Evolutionary conservation across 1,284 basidiomycete genomes (phyloP).

Genomic region (Ustilago loliicola): DNA sequence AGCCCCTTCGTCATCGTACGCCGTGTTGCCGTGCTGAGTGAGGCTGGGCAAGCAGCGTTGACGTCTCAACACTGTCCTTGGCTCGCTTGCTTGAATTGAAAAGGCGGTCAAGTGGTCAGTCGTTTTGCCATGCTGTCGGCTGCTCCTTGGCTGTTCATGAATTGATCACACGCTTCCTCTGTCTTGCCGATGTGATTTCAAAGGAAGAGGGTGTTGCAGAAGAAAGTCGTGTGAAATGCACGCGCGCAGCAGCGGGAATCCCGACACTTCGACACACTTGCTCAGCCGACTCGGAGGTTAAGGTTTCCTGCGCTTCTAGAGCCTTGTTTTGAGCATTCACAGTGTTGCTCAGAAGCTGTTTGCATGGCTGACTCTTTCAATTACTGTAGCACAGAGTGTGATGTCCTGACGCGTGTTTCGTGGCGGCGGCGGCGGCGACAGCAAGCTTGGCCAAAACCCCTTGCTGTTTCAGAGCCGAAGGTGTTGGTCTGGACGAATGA

Average conservation of each 20-base stretch:
- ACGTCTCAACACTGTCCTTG: background rate
- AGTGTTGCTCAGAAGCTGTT: background rate
- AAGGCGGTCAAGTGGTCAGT: background rate
- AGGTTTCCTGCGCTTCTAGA: background rate
- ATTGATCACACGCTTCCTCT: background rate
- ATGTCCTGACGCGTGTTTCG: slow-evolving; percentile 1
- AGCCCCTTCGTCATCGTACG: slow-evolving; percentile 1
- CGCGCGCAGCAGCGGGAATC: slow-evolving; percentile 11
- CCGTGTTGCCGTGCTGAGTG: slow-evolving; percentile 4
- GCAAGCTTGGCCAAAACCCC: background rate
- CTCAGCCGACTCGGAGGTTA: background rate
- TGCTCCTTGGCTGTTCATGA: background rate
- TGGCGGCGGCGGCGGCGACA: background rate
- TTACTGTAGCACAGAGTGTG: background rate
- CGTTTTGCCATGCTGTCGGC: background rate
- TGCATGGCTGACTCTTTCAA: background rate
- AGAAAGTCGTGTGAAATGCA: slow-evolving; percentile 40
- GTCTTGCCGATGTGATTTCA: background rate
- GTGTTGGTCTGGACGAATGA: background rate
- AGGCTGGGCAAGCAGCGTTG: background rate
- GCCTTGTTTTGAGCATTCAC: background rate
- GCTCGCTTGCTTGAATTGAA: background rate
- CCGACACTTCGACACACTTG: slow-evolving; percentile 1
- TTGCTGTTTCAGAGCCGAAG: background rate
- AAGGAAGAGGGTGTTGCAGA: background rate